phyloP scores from a whole-genome alignment of 192 early-diverging fungal species.

The Backusella tuberculispora region DNA sequence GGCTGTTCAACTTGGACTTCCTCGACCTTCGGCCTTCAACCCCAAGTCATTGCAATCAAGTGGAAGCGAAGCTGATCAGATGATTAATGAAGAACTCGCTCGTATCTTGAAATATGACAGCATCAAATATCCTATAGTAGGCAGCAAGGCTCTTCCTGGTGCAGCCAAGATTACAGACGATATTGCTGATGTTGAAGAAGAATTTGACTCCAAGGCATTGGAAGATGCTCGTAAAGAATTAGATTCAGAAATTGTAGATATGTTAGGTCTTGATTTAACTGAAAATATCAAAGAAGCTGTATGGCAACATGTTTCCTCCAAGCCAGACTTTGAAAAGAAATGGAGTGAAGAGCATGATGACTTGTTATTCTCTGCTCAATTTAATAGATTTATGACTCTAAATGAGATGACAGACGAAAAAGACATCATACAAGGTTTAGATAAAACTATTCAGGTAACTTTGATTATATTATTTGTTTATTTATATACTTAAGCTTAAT shows the following conservation, averaged over 20 bases:
- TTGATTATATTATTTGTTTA: not conserved
- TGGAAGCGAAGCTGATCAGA: conserved; percentile 46
- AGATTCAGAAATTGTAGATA: conserved; percentile 45
- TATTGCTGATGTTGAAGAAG: conserved; percentile 60
- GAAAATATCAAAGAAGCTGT: conserved; percentile 41
- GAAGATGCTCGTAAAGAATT: conserved; percentile 60
- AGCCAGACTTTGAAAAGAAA: conserved; percentile 43
- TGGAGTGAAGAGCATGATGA: conserved; percentile 42
- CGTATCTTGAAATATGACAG: conserved; percentile 74
- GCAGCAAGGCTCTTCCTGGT: conserved; percentile 56
- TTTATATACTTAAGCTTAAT: not conserved
- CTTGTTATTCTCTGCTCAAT: conserved; percentile 36
- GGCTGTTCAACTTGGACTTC: conserved; percentile 76
- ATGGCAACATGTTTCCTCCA: conserved; percentile 34
- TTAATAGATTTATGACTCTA: conserved; percentile 39
- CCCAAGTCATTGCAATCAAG: conserved; percentile 31
- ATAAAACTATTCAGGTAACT: conserved; percentile 43
- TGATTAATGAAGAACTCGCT: conserved; percentile 79
- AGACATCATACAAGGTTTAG: conserved; percentile 39
- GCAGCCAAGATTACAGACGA: conserved; percentile 28
- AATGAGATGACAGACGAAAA: conserved; percentile 36
- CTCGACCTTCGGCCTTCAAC: conserved; percentile 62
- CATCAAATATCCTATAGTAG: conserved; percentile 67
- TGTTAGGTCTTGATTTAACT: conserved; percentile 32
- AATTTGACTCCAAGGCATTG: conserved; percentile 61